Evolutionary conservation across 225 moss, liverwort and hornwort species (phyloP).

Genomic region (Polytrichum formosum): DNA sequence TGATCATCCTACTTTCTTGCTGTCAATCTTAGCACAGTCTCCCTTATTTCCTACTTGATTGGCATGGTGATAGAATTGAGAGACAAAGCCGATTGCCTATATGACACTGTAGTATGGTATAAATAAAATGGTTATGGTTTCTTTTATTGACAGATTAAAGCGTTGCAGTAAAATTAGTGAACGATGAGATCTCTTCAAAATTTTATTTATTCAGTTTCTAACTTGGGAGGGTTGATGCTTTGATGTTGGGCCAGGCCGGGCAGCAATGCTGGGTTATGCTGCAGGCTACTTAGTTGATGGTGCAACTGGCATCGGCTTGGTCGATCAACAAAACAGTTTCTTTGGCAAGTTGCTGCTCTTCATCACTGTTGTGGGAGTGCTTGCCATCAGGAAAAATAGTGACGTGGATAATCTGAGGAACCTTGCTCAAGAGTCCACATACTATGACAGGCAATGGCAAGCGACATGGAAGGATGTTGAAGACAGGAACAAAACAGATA

Average conservation of each 20-base stretch:
- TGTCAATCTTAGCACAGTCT: too few relatives aligned
- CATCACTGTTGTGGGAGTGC: slow-evolving; percentile 62
- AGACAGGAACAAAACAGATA: slow-evolving; percentile 23
- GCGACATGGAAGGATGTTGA: slow-evolving; percentile 80
- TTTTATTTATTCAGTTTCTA: too few relatives aligned
- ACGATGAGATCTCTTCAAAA: too few relatives aligned
- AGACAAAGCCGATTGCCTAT: too few relatives aligned
- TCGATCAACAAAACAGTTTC: slow-evolving; percentile 91
- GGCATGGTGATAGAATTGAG: too few relatives aligned
- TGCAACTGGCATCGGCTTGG: slow-evolving; percentile 83
- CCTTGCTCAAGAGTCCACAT: slow-evolving; percentile 84
- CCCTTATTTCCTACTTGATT: too few relatives aligned
- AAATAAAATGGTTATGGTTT: too few relatives aligned
- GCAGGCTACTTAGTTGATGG: slow-evolving; percentile 84
- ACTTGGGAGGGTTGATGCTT: neutral
- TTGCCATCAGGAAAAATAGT: slow-evolving; percentile 68
- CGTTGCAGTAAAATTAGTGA: too few relatives aligned
- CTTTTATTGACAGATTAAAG: too few relatives aligned
- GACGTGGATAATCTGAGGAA: slow-evolving; percentile 70
- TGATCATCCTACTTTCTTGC: too few relatives aligned
- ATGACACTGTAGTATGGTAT: too few relatives aligned
- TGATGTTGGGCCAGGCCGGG: slow-evolving; percentile 60
- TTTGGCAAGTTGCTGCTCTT: slow-evolving; percentile 90
- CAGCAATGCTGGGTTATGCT: slow-evolving; percentile 89
- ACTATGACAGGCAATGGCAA: slow-evolving; percentile 99